These are phyloP conservation scores for Ilex aquifolium DNA, from an alignment of 257 asterid genomes.

Conservation along the genomic window DNA sequence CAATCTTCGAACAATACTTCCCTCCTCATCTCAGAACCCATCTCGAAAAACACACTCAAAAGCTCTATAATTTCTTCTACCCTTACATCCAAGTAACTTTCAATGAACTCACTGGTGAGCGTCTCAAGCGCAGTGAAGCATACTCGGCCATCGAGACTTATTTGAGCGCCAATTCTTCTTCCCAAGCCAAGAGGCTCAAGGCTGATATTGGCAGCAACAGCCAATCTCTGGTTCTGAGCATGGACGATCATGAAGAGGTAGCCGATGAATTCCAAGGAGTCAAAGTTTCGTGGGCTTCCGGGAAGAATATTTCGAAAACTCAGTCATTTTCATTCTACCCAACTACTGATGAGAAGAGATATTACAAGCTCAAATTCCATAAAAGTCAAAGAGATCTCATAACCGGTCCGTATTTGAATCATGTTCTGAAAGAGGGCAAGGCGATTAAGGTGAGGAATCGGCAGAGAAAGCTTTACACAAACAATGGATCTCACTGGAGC, in stretches of 20 bases:
- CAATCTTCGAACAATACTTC: background rate
- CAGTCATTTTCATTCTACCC: background rate
- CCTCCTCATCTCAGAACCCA: background rate
- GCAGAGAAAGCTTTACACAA: slow-evolving; percentile 1
- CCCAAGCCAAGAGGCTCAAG: background rate
- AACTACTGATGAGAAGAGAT: background rate
- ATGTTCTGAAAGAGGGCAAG: background rate
- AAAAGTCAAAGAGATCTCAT: background rate
- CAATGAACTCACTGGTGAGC: slow-evolving; percentile 1
- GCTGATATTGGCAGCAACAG: background rate
- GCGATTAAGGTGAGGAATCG: background rate
- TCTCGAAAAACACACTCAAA: background rate
- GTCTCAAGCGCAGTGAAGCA: background rate
- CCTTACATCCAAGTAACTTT: background rate
- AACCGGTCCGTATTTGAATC: background rate
- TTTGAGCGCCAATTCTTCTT: background rate
- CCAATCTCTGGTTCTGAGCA: slow-evolving; percentile 1
- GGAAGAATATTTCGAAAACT: background rate
- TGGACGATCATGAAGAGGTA: background rate
- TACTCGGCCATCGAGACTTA: background rate
- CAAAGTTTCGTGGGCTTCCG: background rate
- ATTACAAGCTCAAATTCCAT: background rate
- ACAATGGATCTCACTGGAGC: background rate
- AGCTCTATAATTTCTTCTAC: background rate
- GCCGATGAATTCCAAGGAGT: background rate